Evolutionary conservation across 495 filamentous ascomycete species (phyloP).

Genomic region (Aspergillus olivimuriae): DNA sequence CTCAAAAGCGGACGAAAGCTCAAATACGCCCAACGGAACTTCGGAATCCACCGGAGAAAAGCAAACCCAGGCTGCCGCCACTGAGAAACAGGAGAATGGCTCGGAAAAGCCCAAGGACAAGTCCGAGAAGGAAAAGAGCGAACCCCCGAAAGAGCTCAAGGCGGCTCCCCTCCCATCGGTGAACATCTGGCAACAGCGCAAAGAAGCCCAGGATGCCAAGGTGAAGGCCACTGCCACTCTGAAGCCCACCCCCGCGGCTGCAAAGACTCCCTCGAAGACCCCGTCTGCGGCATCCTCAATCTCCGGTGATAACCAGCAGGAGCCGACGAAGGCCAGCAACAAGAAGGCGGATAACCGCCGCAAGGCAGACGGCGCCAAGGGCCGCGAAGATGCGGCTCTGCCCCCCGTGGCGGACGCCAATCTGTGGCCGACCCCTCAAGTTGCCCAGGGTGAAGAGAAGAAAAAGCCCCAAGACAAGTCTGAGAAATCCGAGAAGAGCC

Average conservation of each 20-base stretch:
- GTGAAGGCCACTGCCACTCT: conserved; percentile 43
- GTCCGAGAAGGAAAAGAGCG: conserved; percentile 44
- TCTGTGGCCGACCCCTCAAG: conserved; percentile 88
- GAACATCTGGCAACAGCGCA: conserved; percentile 79
- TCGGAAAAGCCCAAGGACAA: conserved; percentile 32
- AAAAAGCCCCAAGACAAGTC: conserved; percentile 58
- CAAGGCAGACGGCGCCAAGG: conserved; percentile 35
- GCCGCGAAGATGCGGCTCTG: conserved; percentile 41
- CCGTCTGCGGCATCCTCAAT: conserved; percentile 24
- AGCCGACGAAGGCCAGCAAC: conserved; percentile 38
- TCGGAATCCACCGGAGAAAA: conserved; percentile 63
- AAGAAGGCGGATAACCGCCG: conserved; percentile 34
- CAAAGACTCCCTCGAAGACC: conserved; percentile 31
- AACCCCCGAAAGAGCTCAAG: conserved; percentile 59
- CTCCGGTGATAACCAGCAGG: conserved; percentile 30
- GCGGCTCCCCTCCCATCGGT: conserved; percentile 76
- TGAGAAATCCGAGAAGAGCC: conserved; percentile 58
- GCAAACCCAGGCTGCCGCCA: conserved; percentile 51
- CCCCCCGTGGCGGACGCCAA: conserved; percentile 63
- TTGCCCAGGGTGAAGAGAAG: conserved; percentile 65
- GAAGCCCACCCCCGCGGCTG: conserved; percentile 15
- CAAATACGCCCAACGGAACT: conserved; percentile 56
- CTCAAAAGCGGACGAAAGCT: conserved; percentile 65
- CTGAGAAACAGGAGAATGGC: conserved; percentile 26
- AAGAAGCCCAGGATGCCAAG: conserved; percentile 62